phyloP scores from a whole-genome alignment of 208 protist species.

The Leishmania major region DNA sequence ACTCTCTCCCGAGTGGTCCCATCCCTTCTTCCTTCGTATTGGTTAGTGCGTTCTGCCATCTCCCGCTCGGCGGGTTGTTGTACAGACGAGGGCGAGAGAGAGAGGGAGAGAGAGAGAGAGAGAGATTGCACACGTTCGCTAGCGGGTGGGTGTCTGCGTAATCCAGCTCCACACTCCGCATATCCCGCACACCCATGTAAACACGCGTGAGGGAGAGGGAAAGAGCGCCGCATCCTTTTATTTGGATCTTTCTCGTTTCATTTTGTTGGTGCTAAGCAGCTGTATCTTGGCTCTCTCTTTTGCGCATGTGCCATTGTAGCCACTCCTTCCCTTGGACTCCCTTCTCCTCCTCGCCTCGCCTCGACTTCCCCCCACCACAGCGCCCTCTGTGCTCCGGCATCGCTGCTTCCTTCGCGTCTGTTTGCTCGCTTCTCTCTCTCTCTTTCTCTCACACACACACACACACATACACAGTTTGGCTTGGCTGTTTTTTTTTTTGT shows the following conservation, averaged over 20 bases:
- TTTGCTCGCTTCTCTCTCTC: no score
- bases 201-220: background rate
- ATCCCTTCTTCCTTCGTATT: background rate
- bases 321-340: background rate
- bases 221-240: background rate
- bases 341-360: no score
- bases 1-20: background rate
- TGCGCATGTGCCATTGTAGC: background rate
- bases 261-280: background rate
- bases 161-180: background rate
- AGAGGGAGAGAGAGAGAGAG: background rate
- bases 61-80: background rate
- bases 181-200: background rate
- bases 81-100: background rate
- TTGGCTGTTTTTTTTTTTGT: background rate
- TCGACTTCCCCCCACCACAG: no score
- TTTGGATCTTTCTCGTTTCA: conserved; percentile 10
- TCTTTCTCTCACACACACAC: background rate
- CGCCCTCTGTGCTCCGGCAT: no score
- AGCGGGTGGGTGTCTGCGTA: background rate
- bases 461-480: background rate
- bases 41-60: background rate
- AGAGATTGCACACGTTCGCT: background rate
- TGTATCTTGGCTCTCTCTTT: background rate
- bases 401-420: no score